Percentiles rank a stretch among this genome's conserved stretches.
phyloP scores from a whole-genome alignment of 352 stramenopile genomes.

The Globisporangium camurandrum region DNA sequence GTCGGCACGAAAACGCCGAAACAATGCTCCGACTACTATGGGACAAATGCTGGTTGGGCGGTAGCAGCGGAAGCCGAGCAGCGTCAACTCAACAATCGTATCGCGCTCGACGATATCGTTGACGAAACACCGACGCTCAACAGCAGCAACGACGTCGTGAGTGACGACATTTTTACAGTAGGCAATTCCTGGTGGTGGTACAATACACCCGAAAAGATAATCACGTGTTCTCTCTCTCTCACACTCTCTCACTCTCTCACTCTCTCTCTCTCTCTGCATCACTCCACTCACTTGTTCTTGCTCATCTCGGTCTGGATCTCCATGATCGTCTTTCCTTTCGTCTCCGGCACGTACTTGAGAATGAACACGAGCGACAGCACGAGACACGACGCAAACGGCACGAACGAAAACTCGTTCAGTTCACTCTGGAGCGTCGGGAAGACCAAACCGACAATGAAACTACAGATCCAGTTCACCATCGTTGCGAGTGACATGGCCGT shows the following conservation, averaged over 20 bases:
- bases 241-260: neutral
- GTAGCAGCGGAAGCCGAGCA: no score
- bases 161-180: no score
- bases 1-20: no score
- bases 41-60: no score
- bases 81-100: no score
- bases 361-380: conserved; percentile 73
- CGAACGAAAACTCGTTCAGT: conserved; percentile 86
- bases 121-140: no score
- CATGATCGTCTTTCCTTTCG: conserved; percentile 77
- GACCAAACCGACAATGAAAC: conserved; percentile 90
- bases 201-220: neutral
- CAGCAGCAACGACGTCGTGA: no score
- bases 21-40: no score
- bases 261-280: no score
- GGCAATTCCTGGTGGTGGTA: no score
- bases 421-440: conserved; percentile 89
- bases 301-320: conserved; percentile 61
- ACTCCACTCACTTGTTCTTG: conserved; percentile 20
- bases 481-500: conserved; percentile 87
- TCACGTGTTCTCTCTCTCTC: conserved; percentile 1
- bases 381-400: conserved; percentile 84
- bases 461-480: conserved; percentile 95
- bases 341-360: conserved; percentile 86
- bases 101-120: no score